Base-by-base conservation (phyloP, 306 rosid genomes). In the Pyrus pyrifolia region DNA sequence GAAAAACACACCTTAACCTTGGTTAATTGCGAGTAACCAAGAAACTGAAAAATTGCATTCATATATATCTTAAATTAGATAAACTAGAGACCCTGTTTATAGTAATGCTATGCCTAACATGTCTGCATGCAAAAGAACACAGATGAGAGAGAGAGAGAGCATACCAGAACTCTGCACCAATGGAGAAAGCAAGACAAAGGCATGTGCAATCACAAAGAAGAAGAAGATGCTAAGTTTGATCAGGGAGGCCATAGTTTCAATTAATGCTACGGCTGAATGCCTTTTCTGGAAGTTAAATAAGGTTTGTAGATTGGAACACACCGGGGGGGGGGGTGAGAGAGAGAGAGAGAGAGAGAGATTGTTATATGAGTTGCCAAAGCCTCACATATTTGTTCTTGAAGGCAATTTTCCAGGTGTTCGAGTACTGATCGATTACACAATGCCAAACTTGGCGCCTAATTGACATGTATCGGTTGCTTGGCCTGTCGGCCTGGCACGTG, bases 401-500 rank as follows among this genome's bases (percentile, higher is more conserved):
- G 33, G 42, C 21, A 11, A 57, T 21, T 68, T 59, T 67, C 49
- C 79, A 76, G 73, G 86, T 83, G 83, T 84, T 62, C 9, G 35
- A 4, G 64, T 44, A 70, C 8, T 42, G 59, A 63, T 55, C 58
- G 21, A 44, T 61, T 70, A 6, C 18, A 55, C 31, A 67, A 66
- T 17, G 70, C 72, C 4, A 15, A 38, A 67, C 75, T 42, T 52
- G 30, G 3, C 71, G 72, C 53, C 57, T 64, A 63, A 74, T 35
- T 73, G 85, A 81, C 91, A 83, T 15, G 81, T 86, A 38, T 80
- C 69, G 55, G 35, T 25, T 64, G 57, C 76, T 40, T 38, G 77
- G 59, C 14, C 77, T 19, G 30, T 62, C 18, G 17, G 38, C 52
- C 75, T 67, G 35, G 67, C 87, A 88, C 92, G 92, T 88, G 97